A percentile compares a stretch with the other conserved stretches of the same genome.
Conservation (phyloP, 805 yeast species). For the Torulaspora delbrueckii region DNA sequence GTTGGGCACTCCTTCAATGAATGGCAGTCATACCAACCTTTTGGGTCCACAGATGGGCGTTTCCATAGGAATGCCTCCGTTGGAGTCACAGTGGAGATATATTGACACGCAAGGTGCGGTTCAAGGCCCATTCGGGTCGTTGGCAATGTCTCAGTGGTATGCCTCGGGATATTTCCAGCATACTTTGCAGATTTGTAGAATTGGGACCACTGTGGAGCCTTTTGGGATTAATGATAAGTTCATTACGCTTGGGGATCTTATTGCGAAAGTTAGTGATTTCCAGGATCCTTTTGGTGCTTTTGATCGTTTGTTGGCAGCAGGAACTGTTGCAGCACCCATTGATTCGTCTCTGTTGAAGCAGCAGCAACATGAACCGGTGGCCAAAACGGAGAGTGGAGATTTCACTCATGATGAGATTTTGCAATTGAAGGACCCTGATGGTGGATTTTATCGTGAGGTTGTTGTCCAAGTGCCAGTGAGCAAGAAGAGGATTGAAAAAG, state of each 20-base stretch:
- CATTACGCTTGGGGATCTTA: slow-evolving; percentile 26
- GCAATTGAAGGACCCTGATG: slow-evolving; percentile 21
- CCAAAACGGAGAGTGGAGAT: slow-evolving; percentile 20
- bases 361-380: slow-evolving; percentile 5
- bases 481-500: slow-evolving; percentile 7
- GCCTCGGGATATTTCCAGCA: slow-evolving; percentile 55
- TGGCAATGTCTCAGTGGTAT: slow-evolving; percentile 77
- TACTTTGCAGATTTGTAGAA: slow-evolving; percentile 54
- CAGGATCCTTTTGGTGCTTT: slow-evolving; percentile 27
- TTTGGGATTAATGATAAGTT: slow-evolving; percentile 27
- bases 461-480: slow-evolving; percentile 28
- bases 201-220: slow-evolving; percentile 26
- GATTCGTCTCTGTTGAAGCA: slow-evolving; percentile 1
- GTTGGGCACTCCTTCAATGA: slow-evolving; percentile 9
- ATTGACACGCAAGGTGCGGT: slow-evolving; percentile 62
- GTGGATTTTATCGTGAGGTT: slow-evolving; percentile 27
- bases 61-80: slow-evolving; percentile 4
- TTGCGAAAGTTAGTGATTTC: slow-evolving; percentile 22
- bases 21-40: slow-evolving; percentile 7
- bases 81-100: slow-evolving; percentile 63
- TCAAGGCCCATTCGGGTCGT: slow-evolving; percentile 83
- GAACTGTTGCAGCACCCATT: background rate
- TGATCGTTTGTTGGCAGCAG: slow-evolving; percentile 15
- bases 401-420: slow-evolving; percentile 28
- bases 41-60: background rate